Evolutionary conservation across 2,329 filamentous ascomycete genomes (phyloP), one percentile per base, ranked within the genome.

Genomic region (Penicillium sp.): DNA sequence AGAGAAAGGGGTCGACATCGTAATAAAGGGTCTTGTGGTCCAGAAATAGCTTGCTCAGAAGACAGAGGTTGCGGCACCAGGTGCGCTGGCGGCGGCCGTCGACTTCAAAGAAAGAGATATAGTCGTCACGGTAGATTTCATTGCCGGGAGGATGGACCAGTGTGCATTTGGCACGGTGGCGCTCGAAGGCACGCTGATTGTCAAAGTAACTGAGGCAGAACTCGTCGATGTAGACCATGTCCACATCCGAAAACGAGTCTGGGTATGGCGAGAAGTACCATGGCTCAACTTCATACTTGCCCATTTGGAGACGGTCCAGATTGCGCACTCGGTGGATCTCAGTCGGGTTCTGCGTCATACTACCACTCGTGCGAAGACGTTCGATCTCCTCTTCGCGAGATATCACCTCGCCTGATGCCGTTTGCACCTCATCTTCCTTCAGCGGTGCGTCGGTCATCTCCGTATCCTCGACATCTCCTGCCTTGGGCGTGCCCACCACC

Each of bases 221-320:
- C 65, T 98, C 94, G 77, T 94, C 96, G 56, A 98, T 91, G 70
- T 86, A 96, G 51, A 97, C 87, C 50, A 93, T 77, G 53, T 98
- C 93, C 53, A 85, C 86, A 54, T 93, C 86, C 15, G 84, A 84
- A 63, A 94, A 97, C 2, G 83, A 76, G 59, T 94, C 86, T 0
- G 93, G 93, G 58, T 98, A 98, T 0, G 93, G 93, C 4, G 89
- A 95, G 71, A 98, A 98, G 67, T 98, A 98, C 93, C 93, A 98
- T 0, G 93, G 93, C 63, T 94, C 94, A 29, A 98, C 80, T 57
- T 96, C 88, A 62, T 83, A 85, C 54, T 84, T 82, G 30, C 93
- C 94, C 75, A 98, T 97, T 63, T 97, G 91, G 3, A 98, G 84
- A 53, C 86, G 90, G 39, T 87, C 87, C 51, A 98, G 82, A 62